These are phyloP conservation scores for Artomyces pyxidatus DNA, from an alignment of 768 basidiomycete species.

Conservation along the genomic window DNA sequence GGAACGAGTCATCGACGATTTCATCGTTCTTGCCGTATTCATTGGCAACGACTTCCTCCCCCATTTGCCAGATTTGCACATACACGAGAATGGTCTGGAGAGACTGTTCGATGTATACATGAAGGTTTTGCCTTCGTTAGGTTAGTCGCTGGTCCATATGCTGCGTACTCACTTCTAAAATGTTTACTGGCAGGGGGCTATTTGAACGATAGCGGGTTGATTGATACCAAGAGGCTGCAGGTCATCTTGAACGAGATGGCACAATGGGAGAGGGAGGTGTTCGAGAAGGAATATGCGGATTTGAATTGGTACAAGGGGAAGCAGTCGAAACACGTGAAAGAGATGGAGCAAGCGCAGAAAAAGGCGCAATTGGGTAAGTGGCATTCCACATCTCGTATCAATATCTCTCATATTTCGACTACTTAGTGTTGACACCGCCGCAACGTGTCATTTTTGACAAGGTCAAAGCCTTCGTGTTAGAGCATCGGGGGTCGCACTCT, in stretches of 20 bases:
- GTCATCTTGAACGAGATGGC: constrained; percentile 84
- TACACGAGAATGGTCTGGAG: constrained; percentile 95
- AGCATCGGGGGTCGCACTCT: constrained; percentile 28
- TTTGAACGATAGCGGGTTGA: constrained; percentile 81
- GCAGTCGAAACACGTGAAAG: constrained; percentile 64
- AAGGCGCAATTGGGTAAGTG: constrained; percentile 56
- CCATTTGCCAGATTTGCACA: constrained; percentile 92
- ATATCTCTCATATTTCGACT: constrained; percentile 1
- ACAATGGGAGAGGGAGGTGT: constrained; percentile 81
- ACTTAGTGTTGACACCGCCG: constrained; percentile 54
- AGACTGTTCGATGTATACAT: constrained; percentile 94
- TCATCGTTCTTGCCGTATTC: constrained; percentile 93
- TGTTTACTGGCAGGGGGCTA: constrained; percentile 63
- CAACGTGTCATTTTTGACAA: constrained; percentile 75
- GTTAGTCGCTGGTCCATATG: constrained; percentile 26
- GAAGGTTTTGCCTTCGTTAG: constrained; percentile 72
- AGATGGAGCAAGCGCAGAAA: constrained; percentile 53
- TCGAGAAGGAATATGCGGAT: constrained; percentile 88
- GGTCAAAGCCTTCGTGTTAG: constrained; percentile 68
- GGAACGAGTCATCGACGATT: constrained; percentile 96
- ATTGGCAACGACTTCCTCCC: constrained; percentile 98
- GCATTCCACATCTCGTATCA: not conserved
- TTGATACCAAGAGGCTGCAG: constrained; percentile 76
- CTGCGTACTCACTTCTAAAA: not conserved
- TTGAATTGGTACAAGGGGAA: constrained; percentile 93